A percentile compares a stretch with the other conserved stretches of the same genome.
Evolutionary conservation across 2,329 filamentous ascomycete genomes (phyloP).

Genomic region (Emmonsiellopsis sp.): DNA sequence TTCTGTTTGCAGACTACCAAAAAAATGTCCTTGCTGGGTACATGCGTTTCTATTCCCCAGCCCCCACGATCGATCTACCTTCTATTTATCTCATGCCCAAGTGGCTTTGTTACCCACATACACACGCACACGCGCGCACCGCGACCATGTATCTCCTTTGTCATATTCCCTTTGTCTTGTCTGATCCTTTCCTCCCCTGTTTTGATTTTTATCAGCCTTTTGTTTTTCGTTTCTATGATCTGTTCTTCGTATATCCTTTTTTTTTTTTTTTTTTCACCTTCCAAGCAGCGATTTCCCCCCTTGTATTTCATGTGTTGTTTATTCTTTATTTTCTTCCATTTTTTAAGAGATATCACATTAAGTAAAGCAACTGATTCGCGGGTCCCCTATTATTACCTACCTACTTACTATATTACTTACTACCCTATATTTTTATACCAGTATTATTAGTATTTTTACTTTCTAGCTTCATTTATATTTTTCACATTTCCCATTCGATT

Average conservation of each 20-base stretch:
- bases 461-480: not conserved
- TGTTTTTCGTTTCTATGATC: not conserved
- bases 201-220: not conserved
- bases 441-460: not conserved
- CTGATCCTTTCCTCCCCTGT: conserved; percentile 5
- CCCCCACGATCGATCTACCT: not conserved
- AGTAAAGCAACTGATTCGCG: conserved; percentile 3
- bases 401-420: not conserved
- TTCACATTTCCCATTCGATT: not conserved
- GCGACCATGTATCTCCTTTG: conserved; percentile 3
- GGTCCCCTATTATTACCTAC: conserved; percentile 8
- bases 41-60: not conserved
- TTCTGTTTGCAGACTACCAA: not conserved
- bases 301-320: conserved; percentile 5
- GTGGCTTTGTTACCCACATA: not conserved
- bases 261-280: no score
- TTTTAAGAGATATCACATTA: conserved; percentile 3
- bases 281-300: not conserved
- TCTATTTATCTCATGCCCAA: conserved; percentile 2
- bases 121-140: not conserved
- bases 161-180: conserved; percentile 12
- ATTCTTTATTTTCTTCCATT: conserved; percentile 15
- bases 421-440: not conserved
- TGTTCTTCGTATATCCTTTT: not conserved
- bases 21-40: conserved; percentile 3